phyloP scores from a whole-genome alignment of 176 grass and related monocot genomes.

The Leersia perrieri region DNA sequence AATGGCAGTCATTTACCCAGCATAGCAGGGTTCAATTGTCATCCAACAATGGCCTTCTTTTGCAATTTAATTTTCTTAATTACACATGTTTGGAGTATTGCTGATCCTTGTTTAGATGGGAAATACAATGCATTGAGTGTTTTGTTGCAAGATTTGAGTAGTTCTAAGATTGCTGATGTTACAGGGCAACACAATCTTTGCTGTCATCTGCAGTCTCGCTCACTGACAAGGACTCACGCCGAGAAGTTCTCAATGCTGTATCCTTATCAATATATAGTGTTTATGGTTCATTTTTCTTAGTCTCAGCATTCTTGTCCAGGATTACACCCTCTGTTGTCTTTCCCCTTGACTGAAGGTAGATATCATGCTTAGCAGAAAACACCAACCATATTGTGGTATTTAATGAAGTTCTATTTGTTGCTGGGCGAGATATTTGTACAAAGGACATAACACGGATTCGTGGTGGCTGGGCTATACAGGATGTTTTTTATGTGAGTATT shows the following conservation, averaged over 20 bases:
- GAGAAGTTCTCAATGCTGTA: conserved; percentile 91
- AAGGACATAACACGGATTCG: conserved; percentile 93
- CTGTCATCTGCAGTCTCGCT: conserved; percentile 72
- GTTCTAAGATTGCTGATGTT: conserved; percentile 34
- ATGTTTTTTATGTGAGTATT: conserved; percentile 85
- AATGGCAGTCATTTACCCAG: conserved; percentile 1
- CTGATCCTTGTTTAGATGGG: background rate
- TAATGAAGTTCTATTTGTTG: conserved; percentile 82
- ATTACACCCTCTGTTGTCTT: conserved; percentile 26
- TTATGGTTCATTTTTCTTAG: background rate
- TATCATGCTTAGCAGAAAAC: conserved; percentile 94
- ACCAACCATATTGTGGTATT: conserved; percentile 79
- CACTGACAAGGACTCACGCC: conserved; percentile 72
- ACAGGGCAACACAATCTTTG: conserved; percentile 86
- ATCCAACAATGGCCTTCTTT: conserved; percentile 16
- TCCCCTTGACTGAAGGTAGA: conserved; percentile 72
- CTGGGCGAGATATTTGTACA: conserved; percentile 85
- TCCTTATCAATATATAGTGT: conserved; percentile 41
- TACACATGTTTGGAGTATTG: background rate
- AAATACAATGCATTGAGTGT: background rate
- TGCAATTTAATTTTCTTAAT: conserved; percentile 12
- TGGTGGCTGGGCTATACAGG: conserved; percentile 94
- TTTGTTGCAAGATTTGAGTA: conserved; percentile 17
- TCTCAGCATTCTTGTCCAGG: conserved; percentile 1
- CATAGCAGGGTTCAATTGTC: background rate